These are phyloP conservation scores for Pistacia atlantica DNA, from an alignment of 345 rosid species.

Conservation along the genomic window DNA sequence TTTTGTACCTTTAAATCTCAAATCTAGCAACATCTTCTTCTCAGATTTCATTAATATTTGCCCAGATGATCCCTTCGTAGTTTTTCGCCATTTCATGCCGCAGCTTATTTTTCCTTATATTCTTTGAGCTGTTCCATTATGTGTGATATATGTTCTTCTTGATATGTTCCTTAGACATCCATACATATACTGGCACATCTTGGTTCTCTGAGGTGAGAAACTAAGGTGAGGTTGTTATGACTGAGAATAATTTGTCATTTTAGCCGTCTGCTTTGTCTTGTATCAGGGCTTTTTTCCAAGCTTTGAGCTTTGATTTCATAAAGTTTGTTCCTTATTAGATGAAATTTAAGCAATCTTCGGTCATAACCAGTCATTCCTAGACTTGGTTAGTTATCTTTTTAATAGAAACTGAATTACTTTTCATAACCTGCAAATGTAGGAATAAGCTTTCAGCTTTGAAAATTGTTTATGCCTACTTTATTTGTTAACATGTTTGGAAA, in stretches of 20 bases:
- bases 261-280: not conserved
- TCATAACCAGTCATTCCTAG: too few species aligned
- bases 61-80: too few species aligned
- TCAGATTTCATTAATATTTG: not conserved
- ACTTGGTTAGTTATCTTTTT: too few species aligned
- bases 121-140: not conserved
- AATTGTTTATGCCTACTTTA: too few species aligned
- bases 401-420: too few species aligned
- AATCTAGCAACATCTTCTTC: not conserved
- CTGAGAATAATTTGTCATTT: not conserved
- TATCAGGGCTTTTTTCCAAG: not conserved
- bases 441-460: too few species aligned
- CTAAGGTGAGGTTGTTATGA: not conserved
- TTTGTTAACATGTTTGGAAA: too few species aligned
- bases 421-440: too few species aligned
- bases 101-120: not conserved
- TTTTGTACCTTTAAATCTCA: not conserved
- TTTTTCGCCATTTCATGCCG: not conserved
- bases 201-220: not conserved
- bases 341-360: too few species aligned
- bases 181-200: not conserved
- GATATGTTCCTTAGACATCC: not conserved
- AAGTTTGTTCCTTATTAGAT: too few species aligned
- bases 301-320: not conserved
- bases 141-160: not conserved